A percentile compares a stretch with the other conserved stretches of the same genome.
These are phyloP conservation scores for Tolypocladium ophioglossoides DNA, from an alignment of 2,329 filamentous ascomycete species.

Conservation along the genomic window DNA sequence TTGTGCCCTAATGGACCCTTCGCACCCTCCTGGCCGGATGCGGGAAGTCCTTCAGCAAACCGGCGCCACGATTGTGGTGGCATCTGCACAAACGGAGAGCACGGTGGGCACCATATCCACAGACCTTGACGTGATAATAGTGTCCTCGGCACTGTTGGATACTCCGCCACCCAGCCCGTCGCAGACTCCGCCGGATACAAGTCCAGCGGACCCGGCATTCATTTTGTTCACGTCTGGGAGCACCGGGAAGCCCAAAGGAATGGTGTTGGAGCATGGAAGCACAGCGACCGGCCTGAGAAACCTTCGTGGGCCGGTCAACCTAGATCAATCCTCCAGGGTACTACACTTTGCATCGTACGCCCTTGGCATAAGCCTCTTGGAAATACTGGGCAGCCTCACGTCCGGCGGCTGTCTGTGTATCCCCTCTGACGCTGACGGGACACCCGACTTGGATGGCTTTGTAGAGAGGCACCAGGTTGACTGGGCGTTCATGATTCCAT, in stretches of 20 bases:
- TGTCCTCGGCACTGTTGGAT: neutral
- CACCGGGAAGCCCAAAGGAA: neutral
- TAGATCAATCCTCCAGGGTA: neutral
- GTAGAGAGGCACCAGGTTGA: neutral
- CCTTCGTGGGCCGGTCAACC: neutral
- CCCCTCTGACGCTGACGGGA: neutral
- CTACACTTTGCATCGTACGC: constrained; percentile 1
- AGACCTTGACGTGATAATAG: neutral
- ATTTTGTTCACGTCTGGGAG: neutral
- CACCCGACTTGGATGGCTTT: neutral
- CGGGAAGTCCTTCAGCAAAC: neutral
- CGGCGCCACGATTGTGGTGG: neutral
- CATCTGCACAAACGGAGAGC: neutral
- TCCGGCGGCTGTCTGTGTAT: constrained; percentile 1
- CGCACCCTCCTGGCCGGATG: neutral
- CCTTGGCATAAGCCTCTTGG: neutral
- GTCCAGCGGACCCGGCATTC: neutral
- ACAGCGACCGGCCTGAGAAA: neutral
- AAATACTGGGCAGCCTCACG: neutral
- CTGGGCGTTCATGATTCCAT: constrained; percentile 2
- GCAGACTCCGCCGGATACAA: neutral
- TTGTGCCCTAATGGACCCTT: constrained; percentile 7
- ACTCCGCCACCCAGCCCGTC: neutral
- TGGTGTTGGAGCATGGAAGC: neutral
- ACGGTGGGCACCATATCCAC: neutral